Conservation (phyloP, 2,329 filamentous ascomycete genomes). For the Colletotrichum neosansevieriae region DNA sequence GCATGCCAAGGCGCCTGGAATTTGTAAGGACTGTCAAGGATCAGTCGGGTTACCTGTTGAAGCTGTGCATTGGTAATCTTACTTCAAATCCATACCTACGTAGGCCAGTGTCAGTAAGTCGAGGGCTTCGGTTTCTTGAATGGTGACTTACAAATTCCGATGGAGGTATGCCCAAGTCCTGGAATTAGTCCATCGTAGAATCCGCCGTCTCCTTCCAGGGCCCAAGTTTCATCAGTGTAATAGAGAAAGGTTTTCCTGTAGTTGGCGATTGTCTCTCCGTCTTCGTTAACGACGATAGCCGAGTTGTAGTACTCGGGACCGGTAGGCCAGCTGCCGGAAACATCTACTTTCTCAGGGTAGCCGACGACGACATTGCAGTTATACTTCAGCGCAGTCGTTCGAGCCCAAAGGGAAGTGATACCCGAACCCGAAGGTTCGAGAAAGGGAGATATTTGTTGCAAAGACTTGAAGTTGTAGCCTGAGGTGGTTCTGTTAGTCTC, state of each 20-base stretch:
- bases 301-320: conserved; percentile 68
- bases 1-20: conserved; percentile 54
- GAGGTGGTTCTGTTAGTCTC: too few relatives aligned
- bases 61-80: too few relatives aligned
- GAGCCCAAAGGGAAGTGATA: conserved; percentile 78
- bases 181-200: conserved; percentile 58
- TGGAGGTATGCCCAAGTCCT: conserved; percentile 58
- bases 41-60: background rate
- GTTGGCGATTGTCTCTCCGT: conserved; percentile 71
- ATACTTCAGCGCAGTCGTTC: conserved; percentile 72
- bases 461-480: conserved; percentile 83
- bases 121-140: too few relatives aligned
- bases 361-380: conserved; percentile 77
- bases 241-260: conserved; percentile 71
- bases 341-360: conserved; percentile 78
- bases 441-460: conserved; percentile 75
- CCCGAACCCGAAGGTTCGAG: conserved; percentile 76
- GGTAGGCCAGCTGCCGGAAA: conserved; percentile 61
- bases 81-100: conserved; percentile 71
- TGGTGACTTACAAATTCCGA: conserved; percentile 63
- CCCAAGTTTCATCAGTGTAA: conserved; percentile 70
- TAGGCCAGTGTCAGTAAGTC: too few relatives aligned
- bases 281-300: conserved; percentile 64
- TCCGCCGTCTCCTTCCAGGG: conserved; percentile 61
- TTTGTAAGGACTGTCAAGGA: conserved; percentile 49